phyloP scores from a whole-genome alignment of 768 basidiomycete species.

The Phaeotremella skinneri region DNA sequence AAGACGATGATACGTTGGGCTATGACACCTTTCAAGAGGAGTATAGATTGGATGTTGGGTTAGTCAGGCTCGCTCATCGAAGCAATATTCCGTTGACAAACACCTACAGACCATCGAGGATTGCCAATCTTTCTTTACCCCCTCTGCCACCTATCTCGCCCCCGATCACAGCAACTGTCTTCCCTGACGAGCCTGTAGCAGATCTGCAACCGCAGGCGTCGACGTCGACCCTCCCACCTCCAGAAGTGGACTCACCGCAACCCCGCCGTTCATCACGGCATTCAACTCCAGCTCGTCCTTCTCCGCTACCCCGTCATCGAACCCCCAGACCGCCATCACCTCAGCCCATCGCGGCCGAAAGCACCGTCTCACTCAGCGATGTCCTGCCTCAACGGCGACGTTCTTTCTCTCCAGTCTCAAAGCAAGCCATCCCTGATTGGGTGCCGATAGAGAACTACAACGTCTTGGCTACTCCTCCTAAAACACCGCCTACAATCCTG shows the following conservation, averaged over 20 bases:
- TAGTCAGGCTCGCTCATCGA: constrained; percentile 11
- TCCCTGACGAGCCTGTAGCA: constrained; percentile 32
- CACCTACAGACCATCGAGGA: constrained; percentile 17
- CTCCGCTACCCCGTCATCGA: not conserved
- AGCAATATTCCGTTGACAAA: constrained; percentile 2
- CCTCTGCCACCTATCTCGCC: constrained; percentile 36
- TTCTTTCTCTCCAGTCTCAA: constrained; percentile 11
- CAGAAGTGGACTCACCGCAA: not conserved
- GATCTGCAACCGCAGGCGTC: constrained; percentile 4
- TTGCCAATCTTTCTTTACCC: constrained; percentile 24
- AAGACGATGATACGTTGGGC: constrained; percentile 18
- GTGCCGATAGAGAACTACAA: constrained; percentile 34
- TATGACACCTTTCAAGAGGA: constrained; percentile 33
- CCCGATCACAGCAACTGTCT: constrained; percentile 29
- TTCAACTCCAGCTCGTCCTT: constrained; percentile 10
- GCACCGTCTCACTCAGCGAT: constrained; percentile 16
- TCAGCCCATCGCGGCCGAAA: not conserved
- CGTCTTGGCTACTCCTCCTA: constrained; percentile 15
- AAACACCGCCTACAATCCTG: constrained; percentile 19
- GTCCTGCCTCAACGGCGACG: constrained; percentile 19
- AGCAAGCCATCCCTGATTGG: constrained; percentile 30
- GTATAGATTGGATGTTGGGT: constrained; percentile 42
- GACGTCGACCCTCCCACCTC: constrained; percentile 5
- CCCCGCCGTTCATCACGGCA: not conserved
- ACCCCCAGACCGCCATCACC: not conserved